Percentiles rank a stretch among this genome's conserved stretches.
Evolutionary conservation across 768 basidiomycete genomes (phyloP).

Genomic region (Boletus subcaerulescens): DNA sequence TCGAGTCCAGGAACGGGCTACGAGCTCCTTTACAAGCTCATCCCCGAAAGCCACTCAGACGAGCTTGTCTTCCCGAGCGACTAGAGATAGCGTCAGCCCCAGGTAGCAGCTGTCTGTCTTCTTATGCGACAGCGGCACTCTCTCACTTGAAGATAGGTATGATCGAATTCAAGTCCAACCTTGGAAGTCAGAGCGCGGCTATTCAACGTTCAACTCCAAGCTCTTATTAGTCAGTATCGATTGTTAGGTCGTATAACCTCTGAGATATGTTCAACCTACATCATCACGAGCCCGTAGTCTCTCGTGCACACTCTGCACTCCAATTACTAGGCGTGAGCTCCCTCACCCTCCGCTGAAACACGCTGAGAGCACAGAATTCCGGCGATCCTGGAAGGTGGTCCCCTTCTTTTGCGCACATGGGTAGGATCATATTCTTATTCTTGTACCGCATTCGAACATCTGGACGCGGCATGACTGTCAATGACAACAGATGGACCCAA

Average conservation of each 20-base stretch:
- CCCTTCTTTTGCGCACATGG: conserved; percentile 61
- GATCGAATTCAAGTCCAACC: too few species aligned
- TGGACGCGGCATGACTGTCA: conserved; percentile 19
- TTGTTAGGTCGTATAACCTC: background rate
- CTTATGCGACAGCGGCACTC: too few species aligned
- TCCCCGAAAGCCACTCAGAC: too few species aligned
- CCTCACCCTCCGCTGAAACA: conserved; percentile 58
- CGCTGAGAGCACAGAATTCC: conserved; percentile 68
- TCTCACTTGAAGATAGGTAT: too few species aligned
- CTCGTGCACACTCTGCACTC: conserved; percentile 57
- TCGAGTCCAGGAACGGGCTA: too few species aligned
- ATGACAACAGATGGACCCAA: background rate
- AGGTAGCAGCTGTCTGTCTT: too few species aligned
- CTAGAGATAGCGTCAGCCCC: too few species aligned
- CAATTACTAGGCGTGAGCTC: conserved; percentile 67
- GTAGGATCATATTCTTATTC: conserved; percentile 60
- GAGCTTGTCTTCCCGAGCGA: too few species aligned
- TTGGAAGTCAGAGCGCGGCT: too few species aligned
- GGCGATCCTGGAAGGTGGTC: conserved; percentile 68
- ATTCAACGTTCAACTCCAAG: too few species aligned
- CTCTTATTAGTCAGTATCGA: too few species aligned
- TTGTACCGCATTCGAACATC: conserved; percentile 77
- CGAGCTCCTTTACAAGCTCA: too few species aligned
- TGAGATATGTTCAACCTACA: background rate
- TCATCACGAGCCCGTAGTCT: background rate